Base-by-base conservation (phyloP, 2,329 filamentous ascomycete genomes). In the Fusarium zealandicum region DNA sequence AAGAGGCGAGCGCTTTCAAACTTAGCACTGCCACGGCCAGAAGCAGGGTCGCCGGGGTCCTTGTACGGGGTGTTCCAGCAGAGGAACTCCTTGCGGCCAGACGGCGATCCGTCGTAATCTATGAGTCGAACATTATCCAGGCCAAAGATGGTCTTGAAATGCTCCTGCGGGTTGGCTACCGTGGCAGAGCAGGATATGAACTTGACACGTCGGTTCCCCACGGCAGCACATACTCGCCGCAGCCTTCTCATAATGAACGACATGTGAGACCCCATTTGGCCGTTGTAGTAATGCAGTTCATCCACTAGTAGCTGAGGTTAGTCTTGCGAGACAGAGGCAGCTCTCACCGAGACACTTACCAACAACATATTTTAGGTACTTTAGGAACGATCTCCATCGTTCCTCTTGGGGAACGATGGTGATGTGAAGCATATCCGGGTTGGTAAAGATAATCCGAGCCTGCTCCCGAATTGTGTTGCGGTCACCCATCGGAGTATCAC, bases 31-130 rank as follows among this genome's bases (percentile, higher is more conserved):
- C 90, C 91, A 52, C 95, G 85, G 1, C 95, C 93, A 65, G 91
- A 96, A 0, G 89, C 86, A 8, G 92, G 90, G 72, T 98, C 93
- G 1, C 82, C 83, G 0, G 93, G 92, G 64, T 97, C 93, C 71
- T 92, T 96, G 73, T 86, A 96, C 0, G 95, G 95, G 0, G 93
- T 97, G 66, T 99, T 98, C 95, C 95, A 99, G 73, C 93, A 98
- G 6, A 99, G 70, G 52, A 98, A 98, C 68, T 98, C 93, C 70
- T 98, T 98, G 17, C 92, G 82, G 0, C 93, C 75, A 6, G 92
- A 92, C 0, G 95, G 95, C 0, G 93, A 96, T 1, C 95, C 95
- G 69, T 99, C 95, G 67, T 90, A 93, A 68, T 97, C 92, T 1
- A 93, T 89, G 37, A 98, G 74, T 52, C 82, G 85, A 12, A 96